Evolutionary conservation across 2,329 filamentous ascomycete species (phyloP).

Genomic region (Blastomyces parvus): DNA sequence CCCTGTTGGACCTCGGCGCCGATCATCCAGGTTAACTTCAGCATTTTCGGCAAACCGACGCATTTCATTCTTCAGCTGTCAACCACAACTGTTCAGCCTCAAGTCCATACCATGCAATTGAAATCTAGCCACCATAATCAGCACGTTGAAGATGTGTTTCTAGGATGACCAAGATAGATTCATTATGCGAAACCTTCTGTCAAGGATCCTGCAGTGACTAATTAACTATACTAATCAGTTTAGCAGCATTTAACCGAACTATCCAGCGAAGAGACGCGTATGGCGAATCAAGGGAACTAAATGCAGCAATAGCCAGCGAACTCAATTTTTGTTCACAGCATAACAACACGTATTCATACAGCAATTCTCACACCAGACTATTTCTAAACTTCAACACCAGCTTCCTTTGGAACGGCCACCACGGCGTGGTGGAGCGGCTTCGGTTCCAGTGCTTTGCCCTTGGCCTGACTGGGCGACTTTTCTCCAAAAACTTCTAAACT

Average conservation of each 20-base stretch:
- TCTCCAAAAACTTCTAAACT: constrained; percentile 1
- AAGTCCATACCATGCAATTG: background rate
- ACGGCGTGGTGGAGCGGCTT: background rate
- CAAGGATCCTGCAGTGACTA: background rate
- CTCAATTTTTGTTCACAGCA: background rate
- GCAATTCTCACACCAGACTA: background rate
- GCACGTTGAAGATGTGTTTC: background rate
- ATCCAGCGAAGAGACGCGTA: too few relatives aligned
- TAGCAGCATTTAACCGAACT: background rate
- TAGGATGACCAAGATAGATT: background rate
- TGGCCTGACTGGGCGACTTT: constrained; percentile 45
- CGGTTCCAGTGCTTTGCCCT: constrained; percentile 29
- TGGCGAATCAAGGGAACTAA: background rate
- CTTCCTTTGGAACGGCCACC: too few relatives aligned
- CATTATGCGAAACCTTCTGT: background rate
- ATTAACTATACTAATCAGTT: background rate
- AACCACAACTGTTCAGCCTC: background rate
- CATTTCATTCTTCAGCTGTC: background rate
- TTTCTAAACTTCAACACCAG: background rate
- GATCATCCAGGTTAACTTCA: background rate
- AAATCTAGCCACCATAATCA: background rate
- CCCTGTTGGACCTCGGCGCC: constrained; percentile 2
- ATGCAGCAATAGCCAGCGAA: background rate
- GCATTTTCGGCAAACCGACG: background rate
- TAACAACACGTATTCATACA: background rate